phyloP scores from a whole-genome alignment of 495 filamentous ascomycete genomes.

The Aspergillus avenaceus region DNA sequence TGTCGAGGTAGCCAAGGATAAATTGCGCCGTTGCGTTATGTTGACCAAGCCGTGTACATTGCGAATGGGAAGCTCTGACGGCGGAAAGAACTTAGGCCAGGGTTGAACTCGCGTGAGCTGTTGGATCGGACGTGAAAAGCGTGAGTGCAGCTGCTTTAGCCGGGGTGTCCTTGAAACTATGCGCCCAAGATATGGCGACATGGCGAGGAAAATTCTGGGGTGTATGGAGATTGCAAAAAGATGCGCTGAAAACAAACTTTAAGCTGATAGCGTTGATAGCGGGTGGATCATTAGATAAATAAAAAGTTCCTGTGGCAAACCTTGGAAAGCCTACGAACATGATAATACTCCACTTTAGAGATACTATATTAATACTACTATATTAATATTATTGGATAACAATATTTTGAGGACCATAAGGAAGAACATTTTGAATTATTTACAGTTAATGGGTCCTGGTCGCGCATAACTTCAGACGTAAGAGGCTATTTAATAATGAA shows the following conservation, averaged over 20 bases:
- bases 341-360: neutral
- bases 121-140: neutral
- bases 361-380: no score
- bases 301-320: slow-evolving; percentile 16
- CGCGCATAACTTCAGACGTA: neutral
- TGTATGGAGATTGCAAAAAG: slow-evolving; percentile 15
- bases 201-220: slow-evolving; percentile 14
- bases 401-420: no score
- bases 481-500: neutral
- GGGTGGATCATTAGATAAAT: neutral
- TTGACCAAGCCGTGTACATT: neutral
- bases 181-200: slow-evolving; percentile 30
- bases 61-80: slow-evolving; percentile 6
- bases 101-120: neutral
- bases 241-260: slow-evolving; percentile 11
- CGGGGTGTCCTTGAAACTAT: slow-evolving; percentile 18
- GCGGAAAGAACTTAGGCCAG: slow-evolving; percentile 2
- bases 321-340: neutral
- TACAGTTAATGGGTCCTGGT: neutral
- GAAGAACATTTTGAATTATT: no score
- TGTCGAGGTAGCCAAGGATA: slow-evolving; percentile 16
- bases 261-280: slow-evolving; percentile 22
- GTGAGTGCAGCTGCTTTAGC: neutral
- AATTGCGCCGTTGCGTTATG: slow-evolving; percentile 15
- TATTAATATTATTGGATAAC: no score